Evolutionary conservation across 257 asterid species (phyloP).

Genomic region (Nicotiana tomentosiformis): DNA sequence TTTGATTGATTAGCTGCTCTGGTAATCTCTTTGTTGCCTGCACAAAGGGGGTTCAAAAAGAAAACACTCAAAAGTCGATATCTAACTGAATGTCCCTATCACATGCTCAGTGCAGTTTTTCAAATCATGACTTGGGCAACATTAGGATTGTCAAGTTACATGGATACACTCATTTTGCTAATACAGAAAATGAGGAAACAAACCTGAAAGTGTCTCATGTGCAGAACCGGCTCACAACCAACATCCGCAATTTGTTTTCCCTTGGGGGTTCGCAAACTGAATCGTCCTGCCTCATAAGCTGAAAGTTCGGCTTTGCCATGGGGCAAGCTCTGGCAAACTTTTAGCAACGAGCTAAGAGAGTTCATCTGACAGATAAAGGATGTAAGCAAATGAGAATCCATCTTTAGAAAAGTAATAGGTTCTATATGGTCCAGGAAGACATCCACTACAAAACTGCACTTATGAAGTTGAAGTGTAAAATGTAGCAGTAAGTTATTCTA

Average conservation of each 20-base stretch:
- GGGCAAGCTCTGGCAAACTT: constrained; percentile 71
- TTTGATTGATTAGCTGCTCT: constrained; percentile 65
- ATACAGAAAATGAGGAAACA: not conserved
- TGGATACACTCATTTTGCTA: not conserved
- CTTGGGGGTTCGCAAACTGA: constrained; percentile 70
- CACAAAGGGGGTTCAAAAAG: constrained; percentile 1
- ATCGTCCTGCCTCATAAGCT: constrained; percentile 77
- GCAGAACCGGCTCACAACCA: constrained; percentile 94
- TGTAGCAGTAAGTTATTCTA: not conserved
- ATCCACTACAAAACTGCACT: not conserved
- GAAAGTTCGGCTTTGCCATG: constrained; percentile 38
- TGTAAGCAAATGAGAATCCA: not conserved
- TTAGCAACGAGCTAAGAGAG: constrained; percentile 73
- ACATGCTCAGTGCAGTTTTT: not conserved
- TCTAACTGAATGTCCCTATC: not conserved
- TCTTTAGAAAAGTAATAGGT: not conserved
- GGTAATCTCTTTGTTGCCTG: constrained; percentile 81
- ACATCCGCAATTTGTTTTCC: constrained; percentile 88
- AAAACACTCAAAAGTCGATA: not conserved
- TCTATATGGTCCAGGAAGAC: not conserved
- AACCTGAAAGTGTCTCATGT: constrained; percentile 97
- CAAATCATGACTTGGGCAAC: not conserved
- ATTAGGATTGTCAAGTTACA: not conserved
- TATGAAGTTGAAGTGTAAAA: not conserved
- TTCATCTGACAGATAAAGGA: constrained; percentile 54